A percentile compares a stretch with the other conserved stretches of the same genome.
These are phyloP conservation scores for Camelina neglecta DNA, from an alignment of 345 rosid species.

Conservation along the genomic window DNA sequence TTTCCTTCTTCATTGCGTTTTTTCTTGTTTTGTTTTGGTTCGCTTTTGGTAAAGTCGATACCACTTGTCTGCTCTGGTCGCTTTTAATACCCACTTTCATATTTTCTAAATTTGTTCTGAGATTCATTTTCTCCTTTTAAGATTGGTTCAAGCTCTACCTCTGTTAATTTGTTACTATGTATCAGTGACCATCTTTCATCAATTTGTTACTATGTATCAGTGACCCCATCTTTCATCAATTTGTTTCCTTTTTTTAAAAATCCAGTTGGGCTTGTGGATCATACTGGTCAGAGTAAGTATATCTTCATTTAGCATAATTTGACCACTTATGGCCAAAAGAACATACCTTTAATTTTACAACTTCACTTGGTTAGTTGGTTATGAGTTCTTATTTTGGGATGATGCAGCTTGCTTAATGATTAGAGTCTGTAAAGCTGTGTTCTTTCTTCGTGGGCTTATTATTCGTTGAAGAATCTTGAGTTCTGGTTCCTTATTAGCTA, in stretches of 20 bases:
- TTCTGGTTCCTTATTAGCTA: conserved; percentile 19
- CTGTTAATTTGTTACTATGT: background rate
- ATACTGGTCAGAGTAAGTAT: conserved; percentile 7
- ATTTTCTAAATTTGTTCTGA: conserved; percentile 22
- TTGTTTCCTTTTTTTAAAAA: background rate
- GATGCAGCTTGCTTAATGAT: conserved; percentile 21
- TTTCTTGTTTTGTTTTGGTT: too few species aligned
- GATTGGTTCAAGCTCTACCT: background rate
- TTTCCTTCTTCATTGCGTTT: background rate
- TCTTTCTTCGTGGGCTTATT: conserved; percentile 16
- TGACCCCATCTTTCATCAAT: background rate
- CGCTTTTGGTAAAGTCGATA: conserved; percentile 27
- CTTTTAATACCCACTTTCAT: conserved; percentile 11
- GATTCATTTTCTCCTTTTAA: background rate
- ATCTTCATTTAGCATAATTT: conserved; percentile 19
- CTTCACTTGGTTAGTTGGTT: background rate
- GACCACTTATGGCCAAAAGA: background rate
- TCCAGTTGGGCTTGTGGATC: conserved; percentile 7
- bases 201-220: background rate
- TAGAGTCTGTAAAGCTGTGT: background rate
- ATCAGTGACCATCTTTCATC: background rate
- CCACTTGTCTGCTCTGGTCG: conserved; percentile 38
- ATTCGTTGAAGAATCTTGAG: background rate
- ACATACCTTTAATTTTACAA: background rate
- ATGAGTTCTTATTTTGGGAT: background rate